These are phyloP conservation scores for Curvularia lunata DNA, from an alignment of 2,329 filamentous ascomycete genomes.

Conservation along the genomic window DNA sequence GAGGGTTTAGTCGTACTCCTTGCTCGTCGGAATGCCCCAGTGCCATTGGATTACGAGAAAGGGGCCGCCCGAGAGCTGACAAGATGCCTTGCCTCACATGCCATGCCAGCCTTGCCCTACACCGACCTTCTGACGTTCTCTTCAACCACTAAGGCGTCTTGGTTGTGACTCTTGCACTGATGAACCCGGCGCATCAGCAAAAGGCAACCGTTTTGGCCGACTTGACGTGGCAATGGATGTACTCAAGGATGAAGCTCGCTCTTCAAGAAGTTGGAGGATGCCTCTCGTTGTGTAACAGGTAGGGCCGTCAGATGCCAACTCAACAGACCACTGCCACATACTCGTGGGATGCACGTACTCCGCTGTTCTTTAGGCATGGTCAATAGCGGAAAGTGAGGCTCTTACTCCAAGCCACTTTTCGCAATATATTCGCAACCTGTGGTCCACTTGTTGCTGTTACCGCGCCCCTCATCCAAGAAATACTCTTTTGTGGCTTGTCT, in stretches of 20 bases:
- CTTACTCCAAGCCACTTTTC: neutral
- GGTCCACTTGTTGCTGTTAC: neutral
- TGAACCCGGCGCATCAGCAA: neutral
- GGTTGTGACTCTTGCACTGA: neutral
- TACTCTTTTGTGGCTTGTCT: neutral
- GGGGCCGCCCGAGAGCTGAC: neutral
- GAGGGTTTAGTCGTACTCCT: too few relatives aligned
- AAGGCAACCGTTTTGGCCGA: neutral
- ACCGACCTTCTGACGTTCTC: neutral
- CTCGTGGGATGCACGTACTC: neutral
- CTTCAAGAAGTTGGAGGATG: neutral
- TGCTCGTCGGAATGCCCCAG: neutral
- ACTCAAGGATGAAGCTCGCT: neutral
- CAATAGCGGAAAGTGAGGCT: neutral
- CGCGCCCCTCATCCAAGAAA: too few relatives aligned
- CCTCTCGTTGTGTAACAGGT: neutral
- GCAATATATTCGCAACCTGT: neutral
- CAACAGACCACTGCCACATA: neutral
- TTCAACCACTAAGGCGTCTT: neutral
- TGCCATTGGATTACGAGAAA: neutral
- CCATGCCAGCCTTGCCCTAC: neutral
- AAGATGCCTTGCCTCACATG: neutral
- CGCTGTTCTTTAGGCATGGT: neutral
- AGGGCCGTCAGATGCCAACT: neutral
- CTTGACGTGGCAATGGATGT: neutral